These are phyloP conservation scores for Luffa aegyptiaca DNA, from an alignment of 306 rosid species.

Conservation along the genomic window DNA sequence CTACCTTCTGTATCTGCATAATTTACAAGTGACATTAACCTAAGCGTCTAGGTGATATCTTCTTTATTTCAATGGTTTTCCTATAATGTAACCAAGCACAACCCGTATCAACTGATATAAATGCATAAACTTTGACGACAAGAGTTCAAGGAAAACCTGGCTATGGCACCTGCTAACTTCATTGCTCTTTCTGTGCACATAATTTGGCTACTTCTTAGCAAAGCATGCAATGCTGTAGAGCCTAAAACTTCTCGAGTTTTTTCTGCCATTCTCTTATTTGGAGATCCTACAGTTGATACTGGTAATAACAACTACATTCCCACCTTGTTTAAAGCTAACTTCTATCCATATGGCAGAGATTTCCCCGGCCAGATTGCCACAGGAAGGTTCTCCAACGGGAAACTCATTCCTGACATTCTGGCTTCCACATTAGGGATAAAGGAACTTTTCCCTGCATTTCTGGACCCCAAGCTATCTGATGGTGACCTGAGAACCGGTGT, in stretches of 20 bases:
- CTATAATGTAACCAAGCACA: background rate
- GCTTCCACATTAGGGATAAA: constrained; percentile 39
- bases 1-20: background rate
- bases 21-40: background rate
- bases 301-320: constrained; percentile 55
- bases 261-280: constrained; percentile 49
- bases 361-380: constrained; percentile 39
- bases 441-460: constrained; percentile 43
- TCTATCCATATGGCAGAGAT: constrained; percentile 48
- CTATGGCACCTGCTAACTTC: background rate
- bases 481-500: constrained; percentile 46
- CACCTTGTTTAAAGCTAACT: constrained; percentile 31
- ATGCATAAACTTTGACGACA: background rate
- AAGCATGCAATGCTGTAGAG: background rate
- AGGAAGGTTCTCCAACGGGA: constrained; percentile 58
- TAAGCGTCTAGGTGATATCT: background rate
- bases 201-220: background rate
- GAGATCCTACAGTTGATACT: constrained; percentile 46
- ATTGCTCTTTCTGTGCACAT: background rate
- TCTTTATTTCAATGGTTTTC: background rate
- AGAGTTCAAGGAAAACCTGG: background rate
- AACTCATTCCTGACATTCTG: constrained; percentile 40
- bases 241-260: constrained; percentile 6
- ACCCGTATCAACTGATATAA: background rate
- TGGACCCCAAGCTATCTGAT: constrained; percentile 31